Base-by-base conservation (phyloP, 2,329 filamentous ascomycete genomes). In the Piedraia hortae region DNA sequence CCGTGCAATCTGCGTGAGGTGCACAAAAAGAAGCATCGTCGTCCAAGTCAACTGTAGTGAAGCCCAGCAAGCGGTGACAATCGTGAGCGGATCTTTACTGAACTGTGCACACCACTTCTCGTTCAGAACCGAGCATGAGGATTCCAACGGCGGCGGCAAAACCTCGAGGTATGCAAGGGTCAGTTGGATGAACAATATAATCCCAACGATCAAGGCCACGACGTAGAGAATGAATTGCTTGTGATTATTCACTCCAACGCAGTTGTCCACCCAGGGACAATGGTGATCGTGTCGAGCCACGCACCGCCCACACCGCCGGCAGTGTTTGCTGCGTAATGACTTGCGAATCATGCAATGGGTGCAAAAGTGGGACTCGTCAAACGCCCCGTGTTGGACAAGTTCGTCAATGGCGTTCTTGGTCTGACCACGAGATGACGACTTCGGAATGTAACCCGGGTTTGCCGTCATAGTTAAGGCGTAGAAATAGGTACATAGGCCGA, bases 191-290 rank as follows among this genome's bases (percentile, higher is more conserved):
- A 78, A 68, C 2, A 62, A 36, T 3, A 73, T 31, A 16, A 93
- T 70, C 14, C 77, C 77, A 9, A 72, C 31, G 24, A 77, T 72
- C 29, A 97, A 50, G 36, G 50, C 66, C 18, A 88, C 50, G 10
- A 97, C 59, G 42, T 93, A 97, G 21, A 91, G 51, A 38, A 91
- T 72, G 45, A 97, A 97, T 35, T 91, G 80, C 8, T 85, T 68
- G 39, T 93, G 73, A 43, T 93, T 97, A 50, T 93, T 93, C 31
- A 85, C 62, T 19, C 75, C 85, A 18, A 97, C 63, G 37, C 85
- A 97, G 46, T 91, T 93, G 48, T 89, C 73, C 12, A 93, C 74
- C 85, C 85, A 97, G 0, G 85, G 85, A 39, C 85, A 97, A 42
- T 97, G 85, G 39, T 97, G 85, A 41, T 97, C 85, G 48, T 90